Evolutionary conservation across 208 protist species (phyloP), one percentile per base, ranked within the genome.

Genomic region (Leishmania amazonensis): DNA sequence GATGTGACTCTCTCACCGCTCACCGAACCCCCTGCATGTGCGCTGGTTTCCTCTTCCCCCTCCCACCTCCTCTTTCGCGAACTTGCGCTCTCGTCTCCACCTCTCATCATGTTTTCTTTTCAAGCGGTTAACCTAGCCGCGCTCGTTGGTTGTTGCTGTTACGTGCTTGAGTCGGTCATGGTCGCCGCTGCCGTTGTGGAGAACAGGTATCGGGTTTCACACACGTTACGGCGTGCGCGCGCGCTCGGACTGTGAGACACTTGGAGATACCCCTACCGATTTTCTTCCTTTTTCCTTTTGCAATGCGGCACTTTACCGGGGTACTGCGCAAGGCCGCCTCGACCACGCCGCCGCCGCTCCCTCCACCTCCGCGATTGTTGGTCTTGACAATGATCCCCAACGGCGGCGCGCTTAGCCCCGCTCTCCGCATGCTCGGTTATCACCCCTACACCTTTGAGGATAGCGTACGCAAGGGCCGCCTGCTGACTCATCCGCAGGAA

Each of bases 331-430:
- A 70, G 60, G 51, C 51, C 4, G 24, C 64, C 62, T 28, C 83
- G 28, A 21, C 75, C 8, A 3, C 62, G 51, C 9, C 65, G n/a
- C 68, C 28, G 31, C 54, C 65, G 24, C 57, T 8, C 24, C 57
- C 57, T 31, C 57, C 54, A 11, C 85, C 81, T 9, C 75, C 78
- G 47, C 81, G 84, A 60, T 82, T 96, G 45, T 2, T 97, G 0
- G 94, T 96, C 74, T 79, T 97, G 79, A 95, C 89, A 19, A 97
- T 96, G 91, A 87, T 88, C 3, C 92, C 91, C 45, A 90, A 93
- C 76, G 93, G 95, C 70, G 94, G 94, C 8, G 91, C 95, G 9
- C 79, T 97, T 81, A 73, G 81, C 1, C 75, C 71, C 24, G 93
- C 93, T 11, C 79, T 97, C 57, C 76, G 85, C 47, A 40, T 84